Percentiles rank a stretch among this genome's conserved stretches.
phyloP scores from a whole-genome alignment of 2,329 filamentous ascomycete species.

The Mycosphaerella arachidis region DNA sequence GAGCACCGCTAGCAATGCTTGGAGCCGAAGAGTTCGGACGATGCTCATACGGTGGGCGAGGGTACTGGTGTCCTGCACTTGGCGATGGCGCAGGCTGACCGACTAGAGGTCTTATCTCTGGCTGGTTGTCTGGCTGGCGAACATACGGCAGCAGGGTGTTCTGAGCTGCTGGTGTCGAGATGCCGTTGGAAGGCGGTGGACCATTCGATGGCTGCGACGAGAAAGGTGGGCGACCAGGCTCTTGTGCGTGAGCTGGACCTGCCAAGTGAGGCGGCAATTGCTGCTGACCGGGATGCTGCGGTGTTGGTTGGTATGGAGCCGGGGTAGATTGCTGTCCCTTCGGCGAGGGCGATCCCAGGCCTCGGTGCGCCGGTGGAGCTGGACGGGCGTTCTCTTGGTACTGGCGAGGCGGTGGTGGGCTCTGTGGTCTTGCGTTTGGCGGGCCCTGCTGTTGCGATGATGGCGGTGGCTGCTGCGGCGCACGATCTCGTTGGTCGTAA shows the following conservation, averaged over 20 bases:
- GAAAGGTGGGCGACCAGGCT: slow-evolving; percentile 19
- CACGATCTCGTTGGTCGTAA: slow-evolving; percentile 71
- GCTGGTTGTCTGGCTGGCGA: slow-evolving; percentile 57
- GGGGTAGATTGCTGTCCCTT: slow-evolving; percentile 53
- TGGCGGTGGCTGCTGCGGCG: slow-evolving; percentile 40
- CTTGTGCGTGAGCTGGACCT: slow-evolving; percentile 20
- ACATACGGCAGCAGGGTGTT: slow-evolving; percentile 66
- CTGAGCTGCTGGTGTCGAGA: slow-evolving; percentile 45
- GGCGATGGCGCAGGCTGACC: slow-evolving; percentile 83
- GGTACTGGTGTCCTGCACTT: slow-evolving; percentile 62
- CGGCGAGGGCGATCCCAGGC: slow-evolving; percentile 53
- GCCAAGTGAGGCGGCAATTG: slow-evolving; percentile 48
- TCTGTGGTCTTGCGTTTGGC: slow-evolving; percentile 29
- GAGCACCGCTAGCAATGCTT: slow-evolving; percentile 65
- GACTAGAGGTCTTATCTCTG: slow-evolving; percentile 75
- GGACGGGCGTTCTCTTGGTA: slow-evolving; percentile 38
- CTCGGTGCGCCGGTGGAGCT: slow-evolving; percentile 50
- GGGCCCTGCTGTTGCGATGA: slow-evolving; percentile 49
- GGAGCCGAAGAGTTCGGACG: slow-evolving; percentile 60
- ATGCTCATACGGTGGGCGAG: slow-evolving; percentile 74
- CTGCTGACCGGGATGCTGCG: slow-evolving; percentile 42
- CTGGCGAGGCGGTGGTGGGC: slow-evolving; percentile 56
- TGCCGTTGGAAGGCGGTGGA: slow-evolving; percentile 25
- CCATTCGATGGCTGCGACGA: slow-evolving; percentile 23
- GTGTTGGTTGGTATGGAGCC: slow-evolving; percentile 46